These are phyloP conservation scores for Conoideocrella luteorostrata DNA, from an alignment of 2,329 filamentous ascomycete species.

Conservation along the genomic window DNA sequence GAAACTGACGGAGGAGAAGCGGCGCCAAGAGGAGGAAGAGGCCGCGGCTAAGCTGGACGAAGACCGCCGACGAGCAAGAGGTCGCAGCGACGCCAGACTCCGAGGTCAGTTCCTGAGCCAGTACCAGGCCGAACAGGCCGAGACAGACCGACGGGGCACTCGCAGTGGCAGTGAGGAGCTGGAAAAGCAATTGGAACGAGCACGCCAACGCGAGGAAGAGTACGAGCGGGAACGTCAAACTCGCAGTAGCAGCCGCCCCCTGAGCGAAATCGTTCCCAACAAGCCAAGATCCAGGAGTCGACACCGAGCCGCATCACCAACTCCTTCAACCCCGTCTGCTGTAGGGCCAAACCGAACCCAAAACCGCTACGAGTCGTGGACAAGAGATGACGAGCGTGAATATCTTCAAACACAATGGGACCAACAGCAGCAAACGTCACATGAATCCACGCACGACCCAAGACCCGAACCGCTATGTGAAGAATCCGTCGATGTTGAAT, in stretches of 20 bases:
- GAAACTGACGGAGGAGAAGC: slow-evolving; percentile 68
- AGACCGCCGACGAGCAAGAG: slow-evolving; percentile 57
- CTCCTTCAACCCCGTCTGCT: slow-evolving; percentile 1
- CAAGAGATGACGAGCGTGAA: slow-evolving; percentile 58
- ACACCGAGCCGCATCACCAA: slow-evolving; percentile 7
- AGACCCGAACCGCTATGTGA: slow-evolving; percentile 5
- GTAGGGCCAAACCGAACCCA: slow-evolving; percentile 16
- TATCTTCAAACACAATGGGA: slow-evolving; percentile 51
- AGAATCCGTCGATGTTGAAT: not conserved
- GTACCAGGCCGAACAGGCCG: slow-evolving; percentile 64
- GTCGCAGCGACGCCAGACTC: slow-evolving; percentile 60
- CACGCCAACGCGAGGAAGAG: slow-evolving; percentile 57
- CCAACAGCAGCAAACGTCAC: slow-evolving; percentile 31
- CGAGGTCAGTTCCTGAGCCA: slow-evolving; percentile 82
- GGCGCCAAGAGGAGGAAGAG: slow-evolving; percentile 66
- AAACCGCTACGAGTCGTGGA: slow-evolving; percentile 56
- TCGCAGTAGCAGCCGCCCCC: slow-evolving; percentile 24
- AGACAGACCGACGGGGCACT: slow-evolving; percentile 20
- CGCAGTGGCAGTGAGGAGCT: slow-evolving; percentile 64
- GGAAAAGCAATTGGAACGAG: slow-evolving; percentile 62
- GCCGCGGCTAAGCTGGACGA: slow-evolving; percentile 60
- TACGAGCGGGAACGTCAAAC: slow-evolving; percentile 52
- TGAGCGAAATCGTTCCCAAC: slow-evolving; percentile 8
- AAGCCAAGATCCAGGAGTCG: slow-evolving; percentile 20
- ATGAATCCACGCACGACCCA: slow-evolving; percentile 19